Conservation (phyloP, 177 flowering plant species). For the Vitis hybrid region DNA sequence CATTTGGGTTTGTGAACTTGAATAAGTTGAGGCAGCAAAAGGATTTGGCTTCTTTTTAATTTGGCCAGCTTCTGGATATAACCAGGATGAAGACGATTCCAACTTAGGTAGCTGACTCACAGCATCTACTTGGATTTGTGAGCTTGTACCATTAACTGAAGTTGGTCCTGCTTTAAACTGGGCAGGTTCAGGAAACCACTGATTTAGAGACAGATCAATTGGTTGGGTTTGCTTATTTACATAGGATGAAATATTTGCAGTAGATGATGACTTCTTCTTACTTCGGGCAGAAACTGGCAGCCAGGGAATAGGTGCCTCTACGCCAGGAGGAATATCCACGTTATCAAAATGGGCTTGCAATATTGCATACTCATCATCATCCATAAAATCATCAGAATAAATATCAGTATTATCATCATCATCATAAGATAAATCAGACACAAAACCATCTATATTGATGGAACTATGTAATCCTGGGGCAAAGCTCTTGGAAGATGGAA, state of each 20-base stretch:
- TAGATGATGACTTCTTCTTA: constrained; percentile 8
- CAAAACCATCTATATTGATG: constrained; percentile 27
- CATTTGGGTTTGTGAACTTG: constrained; percentile 4
- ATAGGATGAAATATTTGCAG: constrained; percentile 5
- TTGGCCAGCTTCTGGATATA: constrained; percentile 1
- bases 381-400: constrained; percentile 25
- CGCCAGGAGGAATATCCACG: constrained; percentile 54
- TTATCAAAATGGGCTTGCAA: constrained; percentile 51
- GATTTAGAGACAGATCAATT: constrained; percentile 2
- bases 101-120: constrained; percentile 5
- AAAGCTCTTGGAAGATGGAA: constrained; percentile 20
- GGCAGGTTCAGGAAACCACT: constrained; percentile 1
- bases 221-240: background rate
- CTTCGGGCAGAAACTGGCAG: constrained; percentile 14
- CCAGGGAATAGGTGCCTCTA: constrained; percentile 58
- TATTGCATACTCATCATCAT: constrained; percentile 31
- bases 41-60: constrained; percentile 13
- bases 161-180: background rate
- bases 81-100: constrained; percentile 3
- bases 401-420: constrained; percentile 29
- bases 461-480: constrained; percentile 16
- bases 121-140: constrained; percentile 3
- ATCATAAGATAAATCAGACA: constrained; percentile 20
- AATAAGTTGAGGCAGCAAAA: background rate
- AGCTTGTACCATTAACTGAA: constrained; percentile 14